Conservation (phyloP, 805 yeast genomes). For the Candida pseudoglaebosa region DNA sequence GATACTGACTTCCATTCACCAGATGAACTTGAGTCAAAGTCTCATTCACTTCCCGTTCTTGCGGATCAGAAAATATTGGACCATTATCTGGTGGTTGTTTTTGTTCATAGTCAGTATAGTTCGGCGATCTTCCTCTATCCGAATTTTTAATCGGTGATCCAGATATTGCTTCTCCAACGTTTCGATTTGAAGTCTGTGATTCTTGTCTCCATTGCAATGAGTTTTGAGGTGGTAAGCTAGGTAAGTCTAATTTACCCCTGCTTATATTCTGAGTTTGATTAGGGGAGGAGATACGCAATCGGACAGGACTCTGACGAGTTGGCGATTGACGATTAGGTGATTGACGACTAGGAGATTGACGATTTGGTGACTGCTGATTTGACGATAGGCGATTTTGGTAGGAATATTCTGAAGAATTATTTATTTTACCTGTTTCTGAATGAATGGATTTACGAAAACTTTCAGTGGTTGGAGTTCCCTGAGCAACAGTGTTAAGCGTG, state of each 20-base stretch:
- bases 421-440: conserved; percentile 22
- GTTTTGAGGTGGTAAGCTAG: background rate
- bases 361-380: conserved; percentile 3
- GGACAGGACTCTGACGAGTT: conserved; percentile 4
- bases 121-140: background rate
- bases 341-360: conserved; percentile 1
- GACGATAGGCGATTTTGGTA: too few relatives aligned
- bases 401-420: conserved; percentile 6
- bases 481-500: conserved; percentile 10
- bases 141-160: background rate
- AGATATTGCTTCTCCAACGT: conserved; percentile 2
- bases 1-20: background rate
- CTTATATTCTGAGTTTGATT: conserved; percentile 1
- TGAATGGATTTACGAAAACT: conserved; percentile 20
- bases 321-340: conserved; percentile 5
- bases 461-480: conserved; percentile 7
- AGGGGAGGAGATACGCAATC: conserved; percentile 1
- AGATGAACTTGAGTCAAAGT: too few relatives aligned
- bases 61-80: too few relatives aligned
- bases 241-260: background rate
- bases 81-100: background rate
- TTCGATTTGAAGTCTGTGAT: conserved; percentile 10
- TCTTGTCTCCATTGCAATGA: conserved; percentile 1
- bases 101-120: background rate
- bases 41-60: too few relatives aligned